Evolutionary conservation across 176 grass and related monocot genomes (phyloP).

Genomic region (Aegilops sharonensis): DNA sequence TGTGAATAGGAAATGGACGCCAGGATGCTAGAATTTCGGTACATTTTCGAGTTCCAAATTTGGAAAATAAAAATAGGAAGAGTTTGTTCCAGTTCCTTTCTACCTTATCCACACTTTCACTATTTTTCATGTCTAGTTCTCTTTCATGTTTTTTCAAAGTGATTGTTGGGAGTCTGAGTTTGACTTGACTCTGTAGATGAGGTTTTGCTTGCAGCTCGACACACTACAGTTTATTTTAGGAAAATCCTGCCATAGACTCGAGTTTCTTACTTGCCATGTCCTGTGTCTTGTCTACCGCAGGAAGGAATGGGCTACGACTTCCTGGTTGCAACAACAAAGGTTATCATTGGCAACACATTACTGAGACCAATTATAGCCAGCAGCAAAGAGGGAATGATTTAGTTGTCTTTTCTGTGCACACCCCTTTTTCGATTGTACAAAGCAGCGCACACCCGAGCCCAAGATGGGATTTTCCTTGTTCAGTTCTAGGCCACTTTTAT

Average conservation of each 20-base stretch:
- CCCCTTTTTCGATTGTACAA: background rate
- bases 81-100: background rate
- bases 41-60: background rate
- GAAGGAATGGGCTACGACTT: constrained; percentile 96
- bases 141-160: background rate
- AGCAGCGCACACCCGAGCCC: background rate
- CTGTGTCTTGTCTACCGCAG: constrained; percentile 19
- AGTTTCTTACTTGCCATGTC: background rate
- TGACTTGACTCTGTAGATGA: background rate
- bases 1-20: constrained; percentile 4
- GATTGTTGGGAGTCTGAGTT: background rate
- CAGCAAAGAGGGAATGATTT: constrained; percentile 48
- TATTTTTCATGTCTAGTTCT: background rate
- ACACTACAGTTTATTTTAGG: background rate
- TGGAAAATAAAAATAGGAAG: background rate
- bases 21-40: background rate
- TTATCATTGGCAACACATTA: constrained; percentile 79
- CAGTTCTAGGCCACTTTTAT: background rate
- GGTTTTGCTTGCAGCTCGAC: background rate
- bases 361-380: constrained; percentile 63
- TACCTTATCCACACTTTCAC: background rate
- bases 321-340: constrained; percentile 81
- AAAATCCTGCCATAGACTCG: background rate
- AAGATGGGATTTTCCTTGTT: background rate
- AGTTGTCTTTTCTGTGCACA: background rate